Conservation (phyloP, 331 rosid species). For the Malus hybrid region DNA sequence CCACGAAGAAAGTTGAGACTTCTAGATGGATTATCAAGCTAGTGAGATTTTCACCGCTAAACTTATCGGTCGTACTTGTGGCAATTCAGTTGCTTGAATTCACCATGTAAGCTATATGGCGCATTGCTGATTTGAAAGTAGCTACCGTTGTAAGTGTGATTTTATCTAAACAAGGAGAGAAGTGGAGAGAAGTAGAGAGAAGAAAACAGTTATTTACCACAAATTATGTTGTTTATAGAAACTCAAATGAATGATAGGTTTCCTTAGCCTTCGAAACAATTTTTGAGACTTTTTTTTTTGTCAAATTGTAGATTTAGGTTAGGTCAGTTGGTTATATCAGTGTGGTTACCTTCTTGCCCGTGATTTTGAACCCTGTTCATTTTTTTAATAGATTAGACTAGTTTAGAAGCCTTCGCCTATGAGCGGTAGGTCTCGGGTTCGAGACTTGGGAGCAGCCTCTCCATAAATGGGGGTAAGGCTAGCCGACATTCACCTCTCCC, state of each 20-base stretch:
- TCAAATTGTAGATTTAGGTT: too few species aligned
- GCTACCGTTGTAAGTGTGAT: background rate
- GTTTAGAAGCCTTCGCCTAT: too few species aligned
- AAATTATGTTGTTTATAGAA: background rate
- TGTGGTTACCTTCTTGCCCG: too few species aligned
- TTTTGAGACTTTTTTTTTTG: too few species aligned
- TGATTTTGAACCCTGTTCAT: too few species aligned
- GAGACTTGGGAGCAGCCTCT: too few species aligned
- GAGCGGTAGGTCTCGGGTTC: too few species aligned
- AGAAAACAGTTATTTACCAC: background rate
- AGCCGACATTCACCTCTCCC: too few species aligned
- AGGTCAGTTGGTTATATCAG: too few species aligned
- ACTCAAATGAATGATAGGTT: background rate
- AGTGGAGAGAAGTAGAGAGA: background rate
- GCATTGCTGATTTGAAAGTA: conserved; percentile 4
- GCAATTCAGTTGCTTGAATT: background rate
- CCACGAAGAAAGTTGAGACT: background rate
- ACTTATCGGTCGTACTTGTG: background rate
- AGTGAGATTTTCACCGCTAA: conserved; percentile 5
- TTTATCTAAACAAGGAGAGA: background rate
- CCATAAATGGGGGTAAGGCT: too few species aligned
- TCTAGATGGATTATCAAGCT: conserved; percentile 3
- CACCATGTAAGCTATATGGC: background rate
- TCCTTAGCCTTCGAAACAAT: too few species aligned
- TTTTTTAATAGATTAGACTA: too few species aligned